Base-by-base conservation (phyloP, 805 yeast species). In the Kuraishia floccosa region DNA sequence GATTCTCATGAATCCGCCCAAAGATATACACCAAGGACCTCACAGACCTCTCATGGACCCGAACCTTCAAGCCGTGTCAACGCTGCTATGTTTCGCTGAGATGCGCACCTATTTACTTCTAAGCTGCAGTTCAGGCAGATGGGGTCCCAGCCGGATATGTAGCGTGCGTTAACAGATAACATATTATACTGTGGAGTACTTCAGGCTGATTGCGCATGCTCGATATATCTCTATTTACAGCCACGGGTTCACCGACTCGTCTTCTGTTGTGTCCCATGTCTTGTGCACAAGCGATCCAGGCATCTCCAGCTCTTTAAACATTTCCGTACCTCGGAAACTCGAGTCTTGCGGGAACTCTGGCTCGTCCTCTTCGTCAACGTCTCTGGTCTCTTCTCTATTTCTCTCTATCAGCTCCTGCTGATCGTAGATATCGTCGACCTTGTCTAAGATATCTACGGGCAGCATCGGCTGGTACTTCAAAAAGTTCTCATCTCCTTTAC, bases 241-340 rank as follows among this genome's bases (percentile, higher is more conserved):
- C 91, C 91, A 80, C 4, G 87, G 91, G 43, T 80, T 80, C 3
- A 56, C 54, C 30, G 71, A 77, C 14, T 62, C 65, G n/a, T 33
- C 35, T 6, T 32, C 31, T 12, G 47, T 54, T 4, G 63, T 68
- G 45, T 74, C 62, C 73, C 75, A 68, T 3, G 62, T 48, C 41
- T 65, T 68, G 40, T 68, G 77, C 2, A 63, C 72, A 35, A 64
- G 50, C 3, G 67, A 54, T 31, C 62, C 52, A 2, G 78, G 81
- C 37, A 60, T 46, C 37, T 58, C 62, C 28, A 72, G 52, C 34
- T 58, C 62, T 35, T 60, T 65, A 47, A 68, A 72, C 28, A 64
- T 39, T 30, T 66, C 73, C 36, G 65, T 70, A 9, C 68, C 69
- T 33, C 59, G 32, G 12, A 30, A 31, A 12, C 36, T 36, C 5